These are phyloP conservation scores for Kodamaea neixiangensis DNA, from an alignment of 805 yeast species.

Conservation along the genomic window DNA sequence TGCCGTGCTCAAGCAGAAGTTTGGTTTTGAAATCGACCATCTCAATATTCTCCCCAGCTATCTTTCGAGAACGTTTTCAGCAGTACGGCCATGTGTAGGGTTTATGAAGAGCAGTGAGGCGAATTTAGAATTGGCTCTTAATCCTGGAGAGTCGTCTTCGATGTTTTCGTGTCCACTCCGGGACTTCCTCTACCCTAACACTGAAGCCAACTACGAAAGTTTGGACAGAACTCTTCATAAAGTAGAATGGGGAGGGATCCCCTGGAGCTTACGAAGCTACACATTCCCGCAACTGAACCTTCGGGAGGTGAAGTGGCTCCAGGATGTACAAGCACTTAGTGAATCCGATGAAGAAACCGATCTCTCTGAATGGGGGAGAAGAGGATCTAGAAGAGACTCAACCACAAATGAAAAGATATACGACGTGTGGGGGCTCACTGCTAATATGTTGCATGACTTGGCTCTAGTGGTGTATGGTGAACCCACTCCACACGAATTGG, in stretches of 20 bases:
- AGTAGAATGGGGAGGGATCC: conserved; percentile 71
- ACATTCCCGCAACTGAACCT: conserved; percentile 56
- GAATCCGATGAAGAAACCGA: conserved; percentile 53
- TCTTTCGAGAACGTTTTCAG: conserved; percentile 75
- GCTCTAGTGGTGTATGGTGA: conserved; percentile 51
- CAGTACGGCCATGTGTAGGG: conserved; percentile 81
- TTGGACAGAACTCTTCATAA: conserved; percentile 33
- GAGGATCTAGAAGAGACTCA: conserved; percentile 40
- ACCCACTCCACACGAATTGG: conserved; percentile 33
- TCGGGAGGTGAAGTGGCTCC: conserved; percentile 64
- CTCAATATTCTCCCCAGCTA: conserved; percentile 73
- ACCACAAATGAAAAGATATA: conserved; percentile 50
- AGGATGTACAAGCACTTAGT: conserved; percentile 54
- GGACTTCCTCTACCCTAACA: conserved; percentile 50
- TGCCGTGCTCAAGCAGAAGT: conserved; percentile 39
- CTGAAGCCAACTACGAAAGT: conserved; percentile 22
- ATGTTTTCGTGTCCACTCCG: conserved; percentile 69
- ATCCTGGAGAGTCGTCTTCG: conserved; percentile 77
- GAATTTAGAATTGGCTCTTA: conserved; percentile 48
- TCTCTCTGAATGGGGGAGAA: conserved; percentile 37
- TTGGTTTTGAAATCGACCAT: conserved; percentile 61
- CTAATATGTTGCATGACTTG: conserved; percentile 72
- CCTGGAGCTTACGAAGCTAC: conserved; percentile 64
- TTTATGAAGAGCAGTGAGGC: conserved; percentile 48
- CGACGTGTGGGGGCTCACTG: conserved; percentile 84